Conservation (phyloP, 2,329 filamentous ascomycete species). For the Phialocephala subalpina region DNA sequence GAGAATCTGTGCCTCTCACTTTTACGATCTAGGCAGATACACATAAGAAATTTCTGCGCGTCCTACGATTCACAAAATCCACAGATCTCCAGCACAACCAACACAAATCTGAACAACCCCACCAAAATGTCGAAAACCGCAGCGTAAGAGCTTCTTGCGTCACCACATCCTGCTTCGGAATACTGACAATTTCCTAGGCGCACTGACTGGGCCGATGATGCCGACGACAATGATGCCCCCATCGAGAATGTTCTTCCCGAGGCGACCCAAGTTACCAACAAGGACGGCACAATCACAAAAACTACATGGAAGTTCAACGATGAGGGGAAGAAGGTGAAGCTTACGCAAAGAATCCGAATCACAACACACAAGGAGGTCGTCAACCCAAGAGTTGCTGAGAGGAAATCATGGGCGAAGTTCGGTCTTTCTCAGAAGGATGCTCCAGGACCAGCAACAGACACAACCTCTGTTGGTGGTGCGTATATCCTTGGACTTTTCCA, state of each 20-base stretch:
- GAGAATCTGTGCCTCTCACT: neutral
- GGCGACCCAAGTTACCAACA: conserved; percentile 91
- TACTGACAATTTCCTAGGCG: conserved; percentile 37
- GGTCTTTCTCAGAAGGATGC: conserved; percentile 87
- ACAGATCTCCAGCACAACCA: neutral
- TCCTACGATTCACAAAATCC: neutral
- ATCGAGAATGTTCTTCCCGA: conserved; percentile 71
- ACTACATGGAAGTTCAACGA: conserved; percentile 92
- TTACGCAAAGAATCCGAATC: conserved; percentile 92
- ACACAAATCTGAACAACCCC: conserved; percentile 11
- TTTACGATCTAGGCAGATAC: neutral
- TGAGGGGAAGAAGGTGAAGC: conserved; percentile 94
- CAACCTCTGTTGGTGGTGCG: conserved; percentile 22
- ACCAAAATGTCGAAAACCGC: conserved; percentile 54
- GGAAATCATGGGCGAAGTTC: conserved; percentile 93
- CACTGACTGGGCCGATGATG: conserved; percentile 91
- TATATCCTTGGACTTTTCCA: neutral
- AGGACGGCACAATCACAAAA: conserved; percentile 97
- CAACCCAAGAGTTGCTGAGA: conserved; percentile 95
- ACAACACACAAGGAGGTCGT: conserved; percentile 92
- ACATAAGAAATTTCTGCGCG: neutral
- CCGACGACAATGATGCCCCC: conserved; percentile 80
- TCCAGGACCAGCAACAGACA: conserved; percentile 73
- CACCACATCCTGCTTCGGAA: neutral
- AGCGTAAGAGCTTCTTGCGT: conserved; percentile 47